These are phyloP conservation scores for Verticillium tricorpus DNA, from an alignment of 2,329 filamentous ascomycete species.

Conservation along the genomic window DNA sequence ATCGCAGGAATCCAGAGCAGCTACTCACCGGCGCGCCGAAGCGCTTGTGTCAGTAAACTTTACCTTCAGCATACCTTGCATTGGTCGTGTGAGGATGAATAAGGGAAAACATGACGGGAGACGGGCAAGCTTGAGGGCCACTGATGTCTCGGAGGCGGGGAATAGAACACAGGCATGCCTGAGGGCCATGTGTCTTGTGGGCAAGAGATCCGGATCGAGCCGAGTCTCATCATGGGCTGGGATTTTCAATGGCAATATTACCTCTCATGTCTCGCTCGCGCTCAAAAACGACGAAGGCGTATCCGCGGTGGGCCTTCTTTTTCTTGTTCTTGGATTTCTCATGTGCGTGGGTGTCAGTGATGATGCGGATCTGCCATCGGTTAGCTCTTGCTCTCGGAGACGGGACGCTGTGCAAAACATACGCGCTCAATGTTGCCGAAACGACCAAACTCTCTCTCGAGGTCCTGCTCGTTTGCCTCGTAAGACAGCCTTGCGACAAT, in stretches of 20 bases:
- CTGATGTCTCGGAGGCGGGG: conserved; percentile 38
- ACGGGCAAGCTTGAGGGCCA: conserved; percentile 56
- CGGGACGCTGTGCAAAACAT: conserved; percentile 25
- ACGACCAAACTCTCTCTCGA: conserved; percentile 89
- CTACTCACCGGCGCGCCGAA: conserved; percentile 60
- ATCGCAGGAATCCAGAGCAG: conserved; percentile 82
- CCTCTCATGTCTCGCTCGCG: conserved; percentile 99
- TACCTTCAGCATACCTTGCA: conserved; percentile 41
- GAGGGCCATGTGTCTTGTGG: conserved; percentile 36
- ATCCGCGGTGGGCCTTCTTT: conserved; percentile 79
- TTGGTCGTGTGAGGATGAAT: conserved; percentile 13
- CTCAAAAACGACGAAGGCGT: conserved; percentile 96
- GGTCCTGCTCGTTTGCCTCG: conserved; percentile 80
- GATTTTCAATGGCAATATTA: conserved; percentile 49
- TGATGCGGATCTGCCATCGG: conserved; percentile 73
- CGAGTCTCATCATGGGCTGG: conserved; percentile 8
- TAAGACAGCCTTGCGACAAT: conserved; percentile 90
- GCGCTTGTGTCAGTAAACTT: conserved; percentile 66
- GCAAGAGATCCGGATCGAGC: conserved; percentile 17
- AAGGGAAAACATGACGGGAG: conserved; percentile 27
- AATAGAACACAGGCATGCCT: conserved; percentile 33
- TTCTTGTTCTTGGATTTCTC: conserved; percentile 66
- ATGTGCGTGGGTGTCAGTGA: conserved; percentile 68
- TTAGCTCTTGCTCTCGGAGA: background rate
- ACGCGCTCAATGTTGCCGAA: conserved; percentile 93